Evolutionary conservation across 2,329 filamentous ascomycete species (phyloP).

Genomic region (Cryphonectria naterciae): DNA sequence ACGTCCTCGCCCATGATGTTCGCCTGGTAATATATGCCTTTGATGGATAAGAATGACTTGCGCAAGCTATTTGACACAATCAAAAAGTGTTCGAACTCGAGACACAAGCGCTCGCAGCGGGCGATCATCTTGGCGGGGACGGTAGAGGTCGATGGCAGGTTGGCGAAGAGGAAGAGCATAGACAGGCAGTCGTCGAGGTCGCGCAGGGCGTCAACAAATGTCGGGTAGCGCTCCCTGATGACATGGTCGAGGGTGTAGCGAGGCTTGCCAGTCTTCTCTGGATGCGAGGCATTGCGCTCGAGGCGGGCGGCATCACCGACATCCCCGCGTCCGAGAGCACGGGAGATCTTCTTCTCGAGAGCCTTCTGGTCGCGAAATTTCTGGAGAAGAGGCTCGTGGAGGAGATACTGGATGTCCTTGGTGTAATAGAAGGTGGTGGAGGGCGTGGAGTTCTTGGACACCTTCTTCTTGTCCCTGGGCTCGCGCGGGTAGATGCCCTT

Average conservation of each 20-base stretch:
- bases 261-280: constrained; percentile 89
- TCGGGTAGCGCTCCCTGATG: constrained; percentile 96
- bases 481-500: constrained; percentile 99
- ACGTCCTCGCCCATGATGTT: constrained; percentile 97
- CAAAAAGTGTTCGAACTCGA: constrained; percentile 97
- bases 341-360: constrained; percentile 95
- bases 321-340: constrained; percentile 89
- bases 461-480: constrained; percentile 96
- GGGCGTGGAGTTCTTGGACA: constrained; percentile 83
- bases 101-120: constrained; percentile 87
- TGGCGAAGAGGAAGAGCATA: constrained; percentile 97
- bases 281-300: constrained; percentile 81
- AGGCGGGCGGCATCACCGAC: constrained; percentile 84
- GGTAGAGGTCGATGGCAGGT: constrained; percentile 84
- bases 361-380: constrained; percentile 98
- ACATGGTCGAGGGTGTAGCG: constrained; percentile 94
- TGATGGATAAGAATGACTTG: constrained; percentile 97
- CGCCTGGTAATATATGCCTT: constrained; percentile 99
- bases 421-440: constrained; percentile 91
- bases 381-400: constrained; percentile 90
- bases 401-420: constrained; percentile 97
- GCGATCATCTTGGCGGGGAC: constrained; percentile 96
- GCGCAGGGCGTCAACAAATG: constrained; percentile 89
- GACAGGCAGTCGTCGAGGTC: constrained; percentile 96
- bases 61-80: constrained; percentile 89